Base-by-base conservation (phyloP, 352 stramenopile genomes). In the Globisporangium canariense region DNA sequence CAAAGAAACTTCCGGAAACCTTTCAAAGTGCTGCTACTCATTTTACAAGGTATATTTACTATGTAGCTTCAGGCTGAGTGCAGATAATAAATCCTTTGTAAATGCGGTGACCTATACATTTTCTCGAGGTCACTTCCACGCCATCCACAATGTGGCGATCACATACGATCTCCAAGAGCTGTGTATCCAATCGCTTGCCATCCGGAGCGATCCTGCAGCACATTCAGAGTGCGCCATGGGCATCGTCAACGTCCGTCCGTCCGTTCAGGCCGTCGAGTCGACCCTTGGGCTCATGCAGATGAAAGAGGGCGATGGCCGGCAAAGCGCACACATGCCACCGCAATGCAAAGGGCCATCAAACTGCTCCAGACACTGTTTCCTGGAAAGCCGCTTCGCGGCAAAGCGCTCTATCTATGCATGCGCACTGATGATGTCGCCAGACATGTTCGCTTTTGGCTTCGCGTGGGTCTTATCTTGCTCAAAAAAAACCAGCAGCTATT, bases 131-230 rank as follows among this genome's bases (percentile, higher is more conserved):
- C 40, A 28, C 40, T 41, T 57, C 28, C 30, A 40, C 18, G 13
- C 14, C 6, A 9, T 28, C 18, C 52, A 58, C 52, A 58, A 58
- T n/a, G 52, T n/a, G 18, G 30, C 52, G 52, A 58, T 30, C 18
- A 30, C 32, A 58, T 36, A 14, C 36, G 30, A 58, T 58, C 51
- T 58, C 8, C 8, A 45, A 46, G 52, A 45, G 32, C 22, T 40
- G 32, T 28, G 7, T 58, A 58, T 58, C 52, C 18, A n/a, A 8
- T 20, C 8, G 18, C 25, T 1, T 28, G 25, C n/a, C 43, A 30
- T 45, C 18, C 52, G 4, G 7, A 20, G 16, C 28, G 34, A 41
- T 28, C 14, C 14, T 28, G 18, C 1, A 47, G 40, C 41, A 47
- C 25, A 14, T 28, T 57, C n/a, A 16, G 1, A 40, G 18, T 3